Base-by-base conservation (phyloP, 1,284 basidiomycete species). In the Golubevia sp. region DNA sequence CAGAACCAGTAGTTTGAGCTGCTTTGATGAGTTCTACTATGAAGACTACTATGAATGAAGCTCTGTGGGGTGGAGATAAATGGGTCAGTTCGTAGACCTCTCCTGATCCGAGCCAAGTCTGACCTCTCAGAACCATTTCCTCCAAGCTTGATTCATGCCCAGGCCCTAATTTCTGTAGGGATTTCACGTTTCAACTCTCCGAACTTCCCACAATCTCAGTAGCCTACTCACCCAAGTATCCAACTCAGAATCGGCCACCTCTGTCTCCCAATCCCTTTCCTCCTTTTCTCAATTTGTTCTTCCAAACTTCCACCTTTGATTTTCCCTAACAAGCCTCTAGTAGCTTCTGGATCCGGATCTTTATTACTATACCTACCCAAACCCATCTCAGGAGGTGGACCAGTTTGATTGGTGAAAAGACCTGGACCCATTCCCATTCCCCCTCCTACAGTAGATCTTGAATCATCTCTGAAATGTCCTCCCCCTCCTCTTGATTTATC, bases 21-120 rank as follows among this genome's bases (percentile, higher is more conserved):
- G 77, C 67, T 54, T 77, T 70, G 65, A 82, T 59, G 15, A 83
- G 69, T 65, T 83, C 74, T 25, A 75, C 67, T 34, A 83, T 59
- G 55, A 83, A 82, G 25, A 76, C 71, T 11, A 65, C 56, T 18
- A 80, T 59, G 15, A 77, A 69, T 1, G 69, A 76, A 2, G 79
- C 60, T 4, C 64, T 71, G 61, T 25, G 34, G 18, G 15, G 2
- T 11, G 7, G 4, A 62, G 55, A 30, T 23, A 13, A 3, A 2
- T 48, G 4, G 27, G 44, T 4, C 18, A 18, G 11, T 20, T 34
- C 30, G 4, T 11, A 34, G 4, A 5, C 30, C 11, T 34, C 11
- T 34, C 30, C 30, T 52, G 50, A 27, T n/a, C n/a, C n/a, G n/a
- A n/a, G n/a, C n/a, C n/a, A n/a, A n/a, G n/a, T n/a, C n/a, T n/a